Evolutionary conservation across 345 rosid species (phyloP), one percentile per base, ranked within the genome.

Genomic region (Populus euphratica): DNA sequence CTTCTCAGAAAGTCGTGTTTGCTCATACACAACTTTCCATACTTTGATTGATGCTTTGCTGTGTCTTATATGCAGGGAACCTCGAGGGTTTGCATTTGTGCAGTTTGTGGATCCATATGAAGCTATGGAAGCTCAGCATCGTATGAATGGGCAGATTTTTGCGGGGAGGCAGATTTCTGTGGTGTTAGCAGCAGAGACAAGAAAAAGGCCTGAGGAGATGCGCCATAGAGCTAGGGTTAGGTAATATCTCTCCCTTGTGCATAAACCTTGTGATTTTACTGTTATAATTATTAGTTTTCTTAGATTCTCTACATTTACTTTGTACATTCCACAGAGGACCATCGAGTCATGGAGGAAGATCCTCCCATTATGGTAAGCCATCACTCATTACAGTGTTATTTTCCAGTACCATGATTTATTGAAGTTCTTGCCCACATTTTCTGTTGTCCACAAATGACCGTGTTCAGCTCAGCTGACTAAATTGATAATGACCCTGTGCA

Each of bases 171-270:
- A 90, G 86, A 88, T 96, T 38, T 86, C 98, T 21, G 98, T 96
- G 29, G 98, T 96, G 69, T 78, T 93, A 65, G 99, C 98, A 72
- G 87, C 96, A 25, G 99, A 94, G 83, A 80, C 92, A 20, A 89
- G 99, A 89, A 96, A 96, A 87, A 93, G 94, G 85, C 99, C 99
- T 0, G 97, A 93, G 88, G 98, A 96, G 81, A 96, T 96, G 99
- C 94, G 97, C 36, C 93, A 85, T 0, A 92, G 89, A 87, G n/a
- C 89, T 49, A 89, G 97, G 86, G 33, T 50, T 43, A 88, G 94
- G 94, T 90, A 82, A 47, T 72, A 21, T 69, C 14, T 9, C 25
- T 75, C 31, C 50, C 14, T 11, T 14, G 3, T 23, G 9, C 72
- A 74, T 8, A 47, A 16, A 50, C 54, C 4, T 29, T 23, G 27